A percentile compares a stretch with the other conserved stretches of the same genome.
phyloP scores from a whole-genome alignment of 2,329 filamentous ascomycete species.

The Chalaropsis thielavioides region DNA sequence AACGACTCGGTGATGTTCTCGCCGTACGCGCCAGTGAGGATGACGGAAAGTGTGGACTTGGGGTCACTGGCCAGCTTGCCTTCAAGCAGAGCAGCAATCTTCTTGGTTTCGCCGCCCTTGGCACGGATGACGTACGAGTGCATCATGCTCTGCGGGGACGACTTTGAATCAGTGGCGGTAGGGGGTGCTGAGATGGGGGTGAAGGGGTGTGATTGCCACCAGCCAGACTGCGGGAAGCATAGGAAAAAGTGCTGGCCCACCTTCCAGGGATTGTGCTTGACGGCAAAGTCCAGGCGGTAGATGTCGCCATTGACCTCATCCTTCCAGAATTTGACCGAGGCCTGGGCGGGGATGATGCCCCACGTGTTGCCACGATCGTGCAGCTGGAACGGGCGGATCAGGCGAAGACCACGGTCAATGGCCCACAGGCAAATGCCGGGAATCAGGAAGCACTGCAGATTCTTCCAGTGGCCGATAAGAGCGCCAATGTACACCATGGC shows the following conservation, averaged over 20 bases:
- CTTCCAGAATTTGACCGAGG: conserved; percentile 35
- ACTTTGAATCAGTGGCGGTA: conserved; percentile 21
- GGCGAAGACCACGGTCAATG: conserved; percentile 45
- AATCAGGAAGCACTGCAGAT: conserved; percentile 53
- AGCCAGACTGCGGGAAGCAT: conserved; percentile 48
- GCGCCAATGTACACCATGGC: conserved; percentile 62
- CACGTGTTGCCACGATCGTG: conserved; percentile 36
- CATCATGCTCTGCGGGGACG: conserved; percentile 24
- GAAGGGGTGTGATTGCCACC: conserved; percentile 63
- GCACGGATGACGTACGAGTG: conserved; percentile 46
- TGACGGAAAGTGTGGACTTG: conserved; percentile 28
- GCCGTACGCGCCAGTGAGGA: conserved; percentile 52
- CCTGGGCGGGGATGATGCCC: conserved; percentile 18
- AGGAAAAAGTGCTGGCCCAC: conserved; percentile 60
- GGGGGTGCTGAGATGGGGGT: conserved; percentile 43
- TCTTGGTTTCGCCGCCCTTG: conserved; percentile 44
- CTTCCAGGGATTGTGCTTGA: conserved; percentile 45
- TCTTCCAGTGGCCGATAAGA: conserved; percentile 60
- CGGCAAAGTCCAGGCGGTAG: conserved; percentile 50
- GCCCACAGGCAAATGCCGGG: conserved; percentile 51
- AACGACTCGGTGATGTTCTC: conserved; percentile 32
- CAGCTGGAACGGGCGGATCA: conserved; percentile 43
- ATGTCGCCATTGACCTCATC: conserved; percentile 46
- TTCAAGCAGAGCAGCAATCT: conserved; percentile 33
- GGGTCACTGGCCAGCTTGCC: conserved; percentile 24